Conservation (phyloP, 148 eudicot species). For the Dianthus caryophyllus region DNA sequence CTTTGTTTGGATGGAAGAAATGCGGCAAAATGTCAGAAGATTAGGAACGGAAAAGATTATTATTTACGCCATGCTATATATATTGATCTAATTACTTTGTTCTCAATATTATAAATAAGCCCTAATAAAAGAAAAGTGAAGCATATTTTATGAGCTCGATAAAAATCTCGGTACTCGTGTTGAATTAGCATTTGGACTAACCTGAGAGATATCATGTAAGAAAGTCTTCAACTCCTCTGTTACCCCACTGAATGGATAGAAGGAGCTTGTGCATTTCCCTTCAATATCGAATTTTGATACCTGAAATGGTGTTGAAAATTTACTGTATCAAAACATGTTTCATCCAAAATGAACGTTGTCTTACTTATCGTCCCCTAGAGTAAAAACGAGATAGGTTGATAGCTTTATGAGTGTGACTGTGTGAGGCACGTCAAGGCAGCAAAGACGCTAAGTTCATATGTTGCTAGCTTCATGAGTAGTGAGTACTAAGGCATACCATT, state of each 20-base stretch:
- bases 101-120: too few relatives aligned
- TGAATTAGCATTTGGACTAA: conserved; percentile 18
- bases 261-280: conserved; percentile 59
- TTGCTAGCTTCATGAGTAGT: too few relatives aligned
- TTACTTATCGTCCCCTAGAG: neutral
- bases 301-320: conserved; percentile 33
- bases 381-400: neutral
- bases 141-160: neutral
- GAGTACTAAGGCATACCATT: too few relatives aligned
- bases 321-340: conserved; percentile 1
- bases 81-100: too few relatives aligned
- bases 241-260: conserved; percentile 80
- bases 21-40: too few relatives aligned
- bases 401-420: too few relatives aligned
- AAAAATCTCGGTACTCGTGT: neutral
- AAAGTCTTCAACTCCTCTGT: conserved; percentile 84
- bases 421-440: too few relatives aligned
- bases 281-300: conserved; percentile 47
- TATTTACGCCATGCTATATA: too few relatives aligned
- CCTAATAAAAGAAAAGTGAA: neutral
- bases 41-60: too few relatives aligned
- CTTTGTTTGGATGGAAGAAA: too few relatives aligned
- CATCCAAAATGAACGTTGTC: neutral
- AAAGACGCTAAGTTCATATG: too few relatives aligned
- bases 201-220: conserved; percentile 64